Conservation (phyloP, 2,329 filamentous ascomycete genomes). For the Paraconiothyrium brasiliense region DNA sequence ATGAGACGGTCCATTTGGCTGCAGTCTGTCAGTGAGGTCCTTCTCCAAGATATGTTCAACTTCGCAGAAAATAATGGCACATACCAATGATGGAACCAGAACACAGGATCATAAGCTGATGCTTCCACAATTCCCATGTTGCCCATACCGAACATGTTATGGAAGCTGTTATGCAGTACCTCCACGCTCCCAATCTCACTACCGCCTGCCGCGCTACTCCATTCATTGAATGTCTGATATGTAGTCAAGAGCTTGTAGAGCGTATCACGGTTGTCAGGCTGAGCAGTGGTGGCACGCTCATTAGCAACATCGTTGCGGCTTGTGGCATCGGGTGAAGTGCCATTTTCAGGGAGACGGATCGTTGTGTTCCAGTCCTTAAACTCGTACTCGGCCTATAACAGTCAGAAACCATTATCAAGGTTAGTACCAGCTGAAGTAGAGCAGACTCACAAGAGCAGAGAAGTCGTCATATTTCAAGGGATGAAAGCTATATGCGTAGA, state of each 20-base stretch:
- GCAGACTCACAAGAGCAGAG: slow-evolving; percentile 32
- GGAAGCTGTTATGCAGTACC: slow-evolving; percentile 43
- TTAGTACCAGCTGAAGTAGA: background rate
- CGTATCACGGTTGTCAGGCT: slow-evolving; percentile 42
- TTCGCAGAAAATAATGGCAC: background rate
- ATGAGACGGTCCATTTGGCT: slow-evolving; percentile 41
- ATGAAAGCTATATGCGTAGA: slow-evolving; percentile 43
- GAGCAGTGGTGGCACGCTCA: slow-evolving; percentile 33
- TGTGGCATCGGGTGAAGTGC: slow-evolving; percentile 33
- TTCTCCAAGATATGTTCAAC: background rate
- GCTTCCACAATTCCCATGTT: slow-evolving; percentile 45
- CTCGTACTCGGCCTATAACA: slow-evolving; percentile 35
- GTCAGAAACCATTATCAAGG: slow-evolving; percentile 2
- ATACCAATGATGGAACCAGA: slow-evolving; percentile 46
- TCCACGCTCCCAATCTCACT: slow-evolving; percentile 45
- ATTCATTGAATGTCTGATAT: slow-evolving; percentile 43
- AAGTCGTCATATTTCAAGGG: slow-evolving; percentile 41
- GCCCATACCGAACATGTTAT: slow-evolving; percentile 54
- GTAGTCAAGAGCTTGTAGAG: slow-evolving; percentile 45
- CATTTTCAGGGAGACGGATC: slow-evolving; percentile 37
- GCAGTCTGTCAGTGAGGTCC: slow-evolving; percentile 1
- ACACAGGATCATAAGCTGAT: slow-evolving; percentile 44
- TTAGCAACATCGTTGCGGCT: slow-evolving; percentile 42
- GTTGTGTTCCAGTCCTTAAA: slow-evolving; percentile 47
- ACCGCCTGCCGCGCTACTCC: slow-evolving; percentile 43